phyloP scores from a whole-genome alignment of 2,329 filamentous ascomycete genomes.

The Aureobasidium sp. region DNA sequence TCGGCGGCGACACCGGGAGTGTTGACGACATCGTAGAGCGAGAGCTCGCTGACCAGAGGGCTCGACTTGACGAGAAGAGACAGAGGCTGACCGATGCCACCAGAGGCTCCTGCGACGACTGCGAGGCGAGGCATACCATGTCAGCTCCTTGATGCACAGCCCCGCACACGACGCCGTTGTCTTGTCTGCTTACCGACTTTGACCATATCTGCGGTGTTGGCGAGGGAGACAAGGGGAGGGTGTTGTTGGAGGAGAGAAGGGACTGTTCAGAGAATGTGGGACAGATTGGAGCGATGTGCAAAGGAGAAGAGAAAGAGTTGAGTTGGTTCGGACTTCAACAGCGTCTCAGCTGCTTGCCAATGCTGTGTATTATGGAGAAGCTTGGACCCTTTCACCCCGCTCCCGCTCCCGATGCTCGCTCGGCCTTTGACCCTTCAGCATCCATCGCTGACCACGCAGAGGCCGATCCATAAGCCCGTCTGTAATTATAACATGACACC shows the following conservation, averaged over 20 bases:
- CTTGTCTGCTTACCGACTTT: conserved; percentile 18
- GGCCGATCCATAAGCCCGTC: too few species aligned
- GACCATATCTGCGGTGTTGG: conserved; percentile 23
- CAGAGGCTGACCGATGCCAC: conserved; percentile 92
- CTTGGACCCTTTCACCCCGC: too few species aligned
- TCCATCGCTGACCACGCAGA: too few species aligned
- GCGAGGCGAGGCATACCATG: not conserved
- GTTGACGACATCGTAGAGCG: conserved; percentile 99
- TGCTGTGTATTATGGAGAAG: not conserved
- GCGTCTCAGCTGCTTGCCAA: not conserved
- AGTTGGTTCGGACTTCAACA: not conserved
- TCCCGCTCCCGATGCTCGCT: too few species aligned
- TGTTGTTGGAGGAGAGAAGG: not conserved
- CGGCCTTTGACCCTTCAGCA: too few species aligned
- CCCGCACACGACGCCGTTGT: not conserved
- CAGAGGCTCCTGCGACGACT: conserved; percentile 87
- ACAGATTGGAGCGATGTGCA: not conserved
- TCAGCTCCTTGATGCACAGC: not conserved
- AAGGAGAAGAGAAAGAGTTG: not conserved
- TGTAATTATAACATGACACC: too few species aligned
- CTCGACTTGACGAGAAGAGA: conserved; percentile 92
- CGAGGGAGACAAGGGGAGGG: not conserved
- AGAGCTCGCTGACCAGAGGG: conserved; percentile 81
- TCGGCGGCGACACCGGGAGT: conserved; percentile 93
- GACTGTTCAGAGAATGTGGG: not conserved